A percentile compares a stretch with the other conserved stretches of the same genome.
phyloP scores from a whole-genome alignment of 2,329 filamentous ascomycete species.

The Botrytis medusae region DNA sequence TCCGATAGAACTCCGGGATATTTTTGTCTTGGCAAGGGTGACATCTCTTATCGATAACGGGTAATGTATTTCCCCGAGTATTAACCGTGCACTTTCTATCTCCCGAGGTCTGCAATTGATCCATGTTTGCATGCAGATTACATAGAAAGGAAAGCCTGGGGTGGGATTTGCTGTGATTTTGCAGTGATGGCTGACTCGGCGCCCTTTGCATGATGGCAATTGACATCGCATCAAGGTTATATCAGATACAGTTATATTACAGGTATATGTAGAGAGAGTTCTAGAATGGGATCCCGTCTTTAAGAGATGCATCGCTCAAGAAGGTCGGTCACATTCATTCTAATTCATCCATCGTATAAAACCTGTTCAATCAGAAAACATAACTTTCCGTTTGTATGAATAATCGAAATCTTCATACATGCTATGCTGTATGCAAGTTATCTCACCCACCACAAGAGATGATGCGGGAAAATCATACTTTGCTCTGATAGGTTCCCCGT shows the following conservation, averaged over 20 bases:
- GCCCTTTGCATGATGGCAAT: neutral
- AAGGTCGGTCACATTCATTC: neutral
- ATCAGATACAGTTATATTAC: too few relatives aligned
- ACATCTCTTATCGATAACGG: constrained; percentile 10
- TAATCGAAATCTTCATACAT: neutral
- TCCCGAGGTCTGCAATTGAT: neutral
- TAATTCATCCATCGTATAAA: neutral
- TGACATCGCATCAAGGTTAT: neutral
- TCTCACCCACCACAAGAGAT: neutral
- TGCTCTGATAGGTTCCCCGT: constrained; percentile 4
- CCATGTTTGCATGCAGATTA: neutral
- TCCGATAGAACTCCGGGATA: constrained; percentile 6
- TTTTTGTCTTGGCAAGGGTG: neutral
- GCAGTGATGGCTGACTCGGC: neutral
- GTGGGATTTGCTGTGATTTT: neutral
- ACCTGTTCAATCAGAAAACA: neutral
- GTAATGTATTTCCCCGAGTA: neutral
- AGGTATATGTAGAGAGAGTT: neutral
- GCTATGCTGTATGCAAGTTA: neutral
- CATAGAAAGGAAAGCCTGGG: neutral
- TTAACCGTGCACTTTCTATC: neutral
- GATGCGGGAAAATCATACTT: neutral
- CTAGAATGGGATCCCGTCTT: neutral
- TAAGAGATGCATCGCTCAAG: neutral
- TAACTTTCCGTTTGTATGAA: neutral